Evolutionary conservation across 2,329 filamentous ascomycete species (phyloP).

Genomic region (Colletotrichum sublineola): DNA sequence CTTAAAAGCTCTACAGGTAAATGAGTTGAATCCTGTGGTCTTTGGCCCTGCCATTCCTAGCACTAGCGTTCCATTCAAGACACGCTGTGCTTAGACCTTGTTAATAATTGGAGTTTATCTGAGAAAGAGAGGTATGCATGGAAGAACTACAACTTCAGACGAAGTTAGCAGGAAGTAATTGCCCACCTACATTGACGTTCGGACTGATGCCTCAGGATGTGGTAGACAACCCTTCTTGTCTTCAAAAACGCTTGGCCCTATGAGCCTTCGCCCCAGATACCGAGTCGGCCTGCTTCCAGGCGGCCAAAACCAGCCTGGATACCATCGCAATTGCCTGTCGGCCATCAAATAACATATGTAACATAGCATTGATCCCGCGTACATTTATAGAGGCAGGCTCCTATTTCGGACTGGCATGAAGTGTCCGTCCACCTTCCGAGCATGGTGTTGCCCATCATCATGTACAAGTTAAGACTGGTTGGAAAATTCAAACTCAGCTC

Average conservation of each 20-base stretch:
- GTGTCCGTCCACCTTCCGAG: neutral
- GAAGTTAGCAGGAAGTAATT: neutral
- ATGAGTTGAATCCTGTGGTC: neutral
- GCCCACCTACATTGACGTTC: neutral
- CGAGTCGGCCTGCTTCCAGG: neutral
- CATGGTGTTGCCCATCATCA: neutral
- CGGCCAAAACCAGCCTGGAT: neutral
- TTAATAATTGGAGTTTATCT: conserved; percentile 5
- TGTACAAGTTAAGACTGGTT: neutral
- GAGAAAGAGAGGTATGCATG: conserved; percentile 13
- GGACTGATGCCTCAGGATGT: neutral
- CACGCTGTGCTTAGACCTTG: conserved; percentile 7
- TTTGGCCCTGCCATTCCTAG: neutral
- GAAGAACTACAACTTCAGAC: conserved; percentile 27
- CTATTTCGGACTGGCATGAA: neutral
- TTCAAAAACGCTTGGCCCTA: neutral
- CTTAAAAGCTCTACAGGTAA: neutral
- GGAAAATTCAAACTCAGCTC: too few species aligned
- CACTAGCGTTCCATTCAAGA: neutral
- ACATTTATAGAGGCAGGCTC: neutral
- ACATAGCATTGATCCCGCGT: neutral
- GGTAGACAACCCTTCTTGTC: neutral
- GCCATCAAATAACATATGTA: neutral
- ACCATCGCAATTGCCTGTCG: neutral
- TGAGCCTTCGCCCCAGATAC: neutral